Evolutionary conservation across 352 stramenopile genomes (phyloP), one percentile per base, ranked within the genome.

Genomic region (Thalassiosira pacifica): DNA sequence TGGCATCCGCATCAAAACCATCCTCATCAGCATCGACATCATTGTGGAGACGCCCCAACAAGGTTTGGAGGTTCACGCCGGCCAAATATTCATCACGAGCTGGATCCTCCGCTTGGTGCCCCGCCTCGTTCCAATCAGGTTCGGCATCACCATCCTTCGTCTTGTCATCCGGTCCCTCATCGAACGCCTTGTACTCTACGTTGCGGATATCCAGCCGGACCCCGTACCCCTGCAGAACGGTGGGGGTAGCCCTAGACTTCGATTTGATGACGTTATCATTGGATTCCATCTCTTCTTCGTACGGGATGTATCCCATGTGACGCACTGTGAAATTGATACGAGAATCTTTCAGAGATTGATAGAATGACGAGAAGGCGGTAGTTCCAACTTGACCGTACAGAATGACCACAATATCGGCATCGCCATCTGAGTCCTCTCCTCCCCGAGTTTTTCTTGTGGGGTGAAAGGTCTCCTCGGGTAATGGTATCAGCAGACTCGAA

Each of bases 171-270:
- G 63, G 60, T 22, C 74, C 69, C 77, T 95, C 92, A 72, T 95
- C 91, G 86, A 94, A 95, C 16, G 90, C 90, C 76, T 94, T 94
- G 82, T 95, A 95, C 78, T 95, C 92, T 8, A 95, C 86, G 82
- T 95, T 95, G 1, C 91, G 88, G 84, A 95, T 95, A 79, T 95
- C 92, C 5, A 95, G 74, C 29, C 92, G 57, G 55, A 95, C 92
- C 55, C 92, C 92, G 69, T 95, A 95, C 52, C 92, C 92, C 66
- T 94, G 88, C 64, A 95, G 75, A 2, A 81, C 76, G 29, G 91
- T 94, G 19, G 68, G 76, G 26, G 55, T 65, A 40, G 80, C 80
- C 59, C 29, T 34, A 9, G 71, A n/a, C 18, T n/a, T n/a, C n/a
- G n/a, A 42, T 11, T 42, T 42, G 34, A 42, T 11, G 34, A 42